Conservation (phyloP, 169 alveolate genomes). For the Cryptosporidium baileyi region DNA sequence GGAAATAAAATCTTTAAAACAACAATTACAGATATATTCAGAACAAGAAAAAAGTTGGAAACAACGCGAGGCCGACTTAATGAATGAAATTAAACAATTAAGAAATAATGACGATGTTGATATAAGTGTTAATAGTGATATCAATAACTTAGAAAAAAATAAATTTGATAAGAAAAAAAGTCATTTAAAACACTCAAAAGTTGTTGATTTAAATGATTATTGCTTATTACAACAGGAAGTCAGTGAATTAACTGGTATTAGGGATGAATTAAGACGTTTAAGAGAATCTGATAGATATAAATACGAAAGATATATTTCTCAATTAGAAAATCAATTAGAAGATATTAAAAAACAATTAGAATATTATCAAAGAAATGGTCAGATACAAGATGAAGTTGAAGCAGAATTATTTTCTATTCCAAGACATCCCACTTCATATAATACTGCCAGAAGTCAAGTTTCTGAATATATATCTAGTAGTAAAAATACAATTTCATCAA, state of each 20-base stretch:
- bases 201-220: slow-evolving; percentile 44
- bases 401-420: slow-evolving; percentile 38
- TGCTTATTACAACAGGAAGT: slow-evolving; percentile 65
- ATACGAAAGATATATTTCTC: slow-evolving; percentile 34
- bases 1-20: slow-evolving; percentile 60
- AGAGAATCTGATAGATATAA: slow-evolving; percentile 51
- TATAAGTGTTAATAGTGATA: not conserved
- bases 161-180: not conserved
- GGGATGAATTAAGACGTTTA: slow-evolving; percentile 63
- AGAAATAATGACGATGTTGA: slow-evolving; percentile 13
- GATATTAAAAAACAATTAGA: slow-evolving; percentile 42
- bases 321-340: slow-evolving; percentile 43
- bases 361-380: not conserved
- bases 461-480: not conserved
- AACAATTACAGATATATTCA: slow-evolving; percentile 49
- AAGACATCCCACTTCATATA: slow-evolving; percentile 1
- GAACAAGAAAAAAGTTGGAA: slow-evolving; percentile 59
- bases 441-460: slow-evolving; percentile 40
- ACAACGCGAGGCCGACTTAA: slow-evolving; percentile 46
- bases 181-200: not conserved
- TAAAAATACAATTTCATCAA: too few species aligned
- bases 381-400: slow-evolving; percentile 58
- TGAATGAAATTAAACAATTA: slow-evolving; percentile 37
- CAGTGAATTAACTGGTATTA: slow-evolving; percentile 61
- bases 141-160: too few species aligned